Percentiles rank a stretch among this genome's conserved stretches.
phyloP scores from a whole-genome alignment of 306 rosid species.

The apple (Malus domestica) region ASM211411v1 NC_041793.1:38015001-38015500 shows the following conservation, averaged over 20 bases:
- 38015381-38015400: too few relatives aligned
- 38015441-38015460: too few relatives aligned
- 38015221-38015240: background rate
- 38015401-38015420: too few relatives aligned
- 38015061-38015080: background rate
- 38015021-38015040: slow-evolving; percentile 3
- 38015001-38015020: slow-evolving; percentile 60
- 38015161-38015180: background rate
- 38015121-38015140: background rate
- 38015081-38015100: background rate
- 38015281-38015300: background rate
- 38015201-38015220: background rate
- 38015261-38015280: background rate
- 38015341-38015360: background rate
- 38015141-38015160: background rate
- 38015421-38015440: background rate
- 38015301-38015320: slow-evolving; percentile 1
- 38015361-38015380: background rate
- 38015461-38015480: too few relatives aligned
- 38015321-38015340: background rate
- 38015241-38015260: background rate
- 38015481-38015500: too few relatives aligned
- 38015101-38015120: background rate
- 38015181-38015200: background rate
- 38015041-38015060: background rate